Conservation (phyloP, 768 basidiomycete genomes). For the Hemileccinum impolitum region DNA sequence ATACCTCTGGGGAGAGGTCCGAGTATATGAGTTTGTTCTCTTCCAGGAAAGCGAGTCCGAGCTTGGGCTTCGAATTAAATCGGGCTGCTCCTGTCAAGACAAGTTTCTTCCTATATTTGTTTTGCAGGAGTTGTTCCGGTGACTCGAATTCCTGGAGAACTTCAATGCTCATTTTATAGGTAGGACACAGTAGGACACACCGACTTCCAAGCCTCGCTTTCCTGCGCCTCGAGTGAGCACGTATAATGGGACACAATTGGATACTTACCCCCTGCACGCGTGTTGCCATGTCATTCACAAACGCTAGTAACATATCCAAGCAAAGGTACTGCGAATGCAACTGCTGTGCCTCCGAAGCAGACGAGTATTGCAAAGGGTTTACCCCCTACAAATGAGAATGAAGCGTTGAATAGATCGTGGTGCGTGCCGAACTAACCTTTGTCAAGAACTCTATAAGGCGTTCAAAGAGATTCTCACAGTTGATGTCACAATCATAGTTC, state of each 20-base stretch:
- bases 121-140: slow-evolving; percentile 55
- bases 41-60: slow-evolving; percentile 85
- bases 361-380: slow-evolving; percentile 63
- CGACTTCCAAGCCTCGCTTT: slow-evolving; percentile 56
- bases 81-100: slow-evolving; percentile 78
- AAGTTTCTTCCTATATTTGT: slow-evolving; percentile 83
- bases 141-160: slow-evolving; percentile 48
- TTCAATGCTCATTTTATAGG: background rate
- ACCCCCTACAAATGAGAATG: slow-evolving; percentile 55
- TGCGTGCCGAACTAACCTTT: slow-evolving; percentile 49
- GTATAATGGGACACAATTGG: slow-evolving; percentile 3
- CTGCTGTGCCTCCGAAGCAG: slow-evolving; percentile 59
- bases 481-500: slow-evolving; percentile 96
- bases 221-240: slow-evolving; percentile 28
- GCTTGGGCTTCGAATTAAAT: slow-evolving; percentile 93
- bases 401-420: slow-evolving; percentile 2
- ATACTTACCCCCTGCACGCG: slow-evolving; percentile 50
- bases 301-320: slow-evolving; percentile 81
- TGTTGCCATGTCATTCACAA: slow-evolving; percentile 83
- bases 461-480: slow-evolving; percentile 96
- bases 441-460: slow-evolving; percentile 84
- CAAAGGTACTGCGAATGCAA: slow-evolving; percentile 83
- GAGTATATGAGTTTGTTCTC: slow-evolving; percentile 86
- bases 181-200: slow-evolving; percentile 46
- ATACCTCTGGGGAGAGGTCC: slow-evolving; percentile 52